These are phyloP conservation scores for Vaccinium vitisidaea DNA, from an alignment of 148 eudicot species.

Conservation along the genomic window DNA sequence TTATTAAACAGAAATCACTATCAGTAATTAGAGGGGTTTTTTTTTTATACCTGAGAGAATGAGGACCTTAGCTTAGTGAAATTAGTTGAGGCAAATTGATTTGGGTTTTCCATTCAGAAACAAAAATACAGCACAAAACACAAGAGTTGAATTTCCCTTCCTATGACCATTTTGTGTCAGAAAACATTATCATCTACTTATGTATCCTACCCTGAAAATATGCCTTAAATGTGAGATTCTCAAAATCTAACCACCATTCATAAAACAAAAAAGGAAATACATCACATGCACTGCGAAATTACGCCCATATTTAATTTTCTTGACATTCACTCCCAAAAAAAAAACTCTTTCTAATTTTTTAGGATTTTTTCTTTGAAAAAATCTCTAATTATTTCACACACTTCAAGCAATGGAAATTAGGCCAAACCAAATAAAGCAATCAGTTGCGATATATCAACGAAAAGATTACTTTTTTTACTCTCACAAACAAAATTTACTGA, in stretches of 20 bases:
- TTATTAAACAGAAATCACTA: background rate
- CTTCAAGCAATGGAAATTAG: background rate
- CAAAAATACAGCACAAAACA: background rate
- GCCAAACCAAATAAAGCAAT: background rate
- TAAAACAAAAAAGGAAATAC: background rate
- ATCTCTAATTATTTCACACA: background rate
- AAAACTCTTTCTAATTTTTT: background rate
- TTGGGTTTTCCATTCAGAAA: conserved; percentile 2
- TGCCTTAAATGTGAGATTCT: background rate
- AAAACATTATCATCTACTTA: background rate
- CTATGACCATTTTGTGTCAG: background rate
- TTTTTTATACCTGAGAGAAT: background rate
- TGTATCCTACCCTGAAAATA: background rate
- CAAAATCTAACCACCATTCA: background rate
- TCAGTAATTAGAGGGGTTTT: background rate
- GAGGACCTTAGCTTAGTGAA: background rate
- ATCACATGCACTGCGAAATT: background rate
- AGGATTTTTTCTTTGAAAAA: too few relatives aligned
- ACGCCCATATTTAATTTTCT: background rate
- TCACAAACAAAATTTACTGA: background rate
- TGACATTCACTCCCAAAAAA: background rate
- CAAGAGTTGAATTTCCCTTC: background rate
- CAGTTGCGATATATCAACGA: background rate
- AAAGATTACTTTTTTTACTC: background rate
- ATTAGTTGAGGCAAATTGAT: background rate